Evolutionary conservation across 495 filamentous ascomycete species (phyloP), one percentile per base, ranked within the genome.

Genomic region (Trichocladium antarcticum): DNA sequence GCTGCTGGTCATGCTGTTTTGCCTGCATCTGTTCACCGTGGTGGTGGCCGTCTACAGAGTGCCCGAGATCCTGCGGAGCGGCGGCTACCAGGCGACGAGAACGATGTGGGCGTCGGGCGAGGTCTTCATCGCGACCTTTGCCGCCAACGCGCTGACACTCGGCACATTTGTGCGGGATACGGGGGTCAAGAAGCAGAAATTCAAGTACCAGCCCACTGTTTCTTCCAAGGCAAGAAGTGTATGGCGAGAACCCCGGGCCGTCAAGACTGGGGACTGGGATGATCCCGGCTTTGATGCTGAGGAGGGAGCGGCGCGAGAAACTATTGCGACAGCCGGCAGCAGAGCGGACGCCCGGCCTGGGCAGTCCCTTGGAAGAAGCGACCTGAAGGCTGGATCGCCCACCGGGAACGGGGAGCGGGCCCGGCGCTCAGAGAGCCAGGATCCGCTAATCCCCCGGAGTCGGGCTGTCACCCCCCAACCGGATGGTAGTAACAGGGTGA

Each of bases 161-260:
- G 86, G 85, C 28, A 84, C 84, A 0, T 92, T 89, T 56, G 77
- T 89, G 17, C 73, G 86, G 4, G 87, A 89, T 53, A 74, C 77
- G 29, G 87, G 87, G 4, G 68, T 77, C 40, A 90, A 90, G 69
- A 89, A 86, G 61, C 64, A 70, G 11, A 82, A 79, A 62, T 89
- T 79, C 58, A 78, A 77, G 51, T 67, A 74, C 19, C 77, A 72
- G 42, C 66, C 60, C 21, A n/a, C n/a, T n/a, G n/a, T n/a, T n/a
- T n/a, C n/a, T n/a, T n/a, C n/a, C n/a, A n/a, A n/a, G n/a, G n/a
- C n/a, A n/a, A 37, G 55, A 21, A 48, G 46, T 5, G 16, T 38
- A 21, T 6, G 10, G 10, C 39, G 14, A 45, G 37, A 27, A 21
- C 45, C 47, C 14, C 37, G 31, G 31, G 41, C 34, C 24, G 21